A percentile compares a stretch with the other conserved stretches of the same genome.
phyloP scores from a whole-genome alignment of 345 rosid species.

The Kernera saxatilis region DNA sequence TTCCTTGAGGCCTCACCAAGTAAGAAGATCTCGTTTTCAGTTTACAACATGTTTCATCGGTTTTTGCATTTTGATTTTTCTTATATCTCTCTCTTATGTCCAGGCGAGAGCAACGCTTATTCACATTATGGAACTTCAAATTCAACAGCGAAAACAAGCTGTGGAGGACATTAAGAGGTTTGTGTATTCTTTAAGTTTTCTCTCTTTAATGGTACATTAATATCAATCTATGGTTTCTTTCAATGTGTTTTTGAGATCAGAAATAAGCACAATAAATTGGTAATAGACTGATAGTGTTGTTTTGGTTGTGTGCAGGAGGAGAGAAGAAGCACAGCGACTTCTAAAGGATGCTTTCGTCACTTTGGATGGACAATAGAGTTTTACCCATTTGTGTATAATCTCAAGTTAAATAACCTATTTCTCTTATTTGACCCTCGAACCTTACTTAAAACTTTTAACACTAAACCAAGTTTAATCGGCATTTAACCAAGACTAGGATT shows the following conservation, averaged over 20 bases:
- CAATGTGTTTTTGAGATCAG: neutral
- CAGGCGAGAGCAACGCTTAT: constrained; percentile 95
- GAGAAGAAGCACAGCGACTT: constrained; percentile 75
- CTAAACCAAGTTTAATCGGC: neutral
- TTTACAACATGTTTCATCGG: neutral
- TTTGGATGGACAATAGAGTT: constrained; percentile 44
- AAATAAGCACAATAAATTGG: neutral
- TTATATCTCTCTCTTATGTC: neutral
- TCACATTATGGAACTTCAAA: constrained; percentile 88
- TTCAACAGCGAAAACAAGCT: constrained; percentile 77
- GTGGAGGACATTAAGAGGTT: constrained; percentile 93
- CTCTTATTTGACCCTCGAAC: neutral
- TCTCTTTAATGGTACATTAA: neutral
- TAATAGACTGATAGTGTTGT: neutral
- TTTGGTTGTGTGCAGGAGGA: constrained; percentile 44
- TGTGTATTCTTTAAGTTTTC: neutral
- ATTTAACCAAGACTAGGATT: neutral
- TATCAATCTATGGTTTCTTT: neutral
- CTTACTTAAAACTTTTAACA: neutral
- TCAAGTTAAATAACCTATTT: no score
- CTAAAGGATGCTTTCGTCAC: constrained; percentile 73
- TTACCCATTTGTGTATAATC: neutral
- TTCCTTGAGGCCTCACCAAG: constrained; percentile 95
- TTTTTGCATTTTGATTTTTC: neutral
- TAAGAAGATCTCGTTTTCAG: neutral